Evolutionary conservation across 1,139 yeast species (phyloP), one percentile per base, ranked within the genome.

Genomic region (Kodamaea plutei): DNA sequence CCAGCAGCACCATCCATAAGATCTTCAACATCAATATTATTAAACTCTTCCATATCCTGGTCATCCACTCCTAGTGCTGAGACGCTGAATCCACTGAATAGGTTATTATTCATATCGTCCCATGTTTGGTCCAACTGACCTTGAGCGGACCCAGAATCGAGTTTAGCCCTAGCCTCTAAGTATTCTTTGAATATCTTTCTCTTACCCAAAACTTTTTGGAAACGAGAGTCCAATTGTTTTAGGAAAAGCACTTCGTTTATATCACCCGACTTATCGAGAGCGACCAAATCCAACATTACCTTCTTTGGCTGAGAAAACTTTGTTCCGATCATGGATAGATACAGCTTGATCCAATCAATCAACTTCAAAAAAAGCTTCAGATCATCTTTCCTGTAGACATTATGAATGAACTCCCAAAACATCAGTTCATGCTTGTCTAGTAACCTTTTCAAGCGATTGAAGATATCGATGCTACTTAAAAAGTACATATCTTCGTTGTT

Each of bases 331-430:
- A 84, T 69, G 5, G 55, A 53, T 27, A 82, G 65, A 39, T 84
- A 71, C 24, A 58, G 56, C 40, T 73, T 73, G 22, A 72, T 58
- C 96, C 96, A 89, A 10, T 58, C 56, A 30, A 85, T 71, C 31
- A 89, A 60, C 8, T 78, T 79, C 35, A 77, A 73, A 54, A 89
- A 89, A 4, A 89, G 58, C 11, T 72, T 61, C 12, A 84, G 84
- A 27, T 79, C 72, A 49, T 89, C 96, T 40, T 83, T 76, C 15
- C 68, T 47, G 53, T 88, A 88, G 15, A 88, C 73, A 34, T 81
- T 79, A 48, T 85, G 89, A 36, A 89, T 65, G 46, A 89, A 89
- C 35, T 64, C 64, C 69, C 84, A 87, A 32, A 84, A 68, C 9
- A 79, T 66, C 33, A 73, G 75, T 40, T 84, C 83, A 53, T 88